Evolutionary conservation across 441 rosid species (phyloP), one percentile per base, ranked within the genome.

Genomic region (Pelargonium cotyledonis): DNA sequence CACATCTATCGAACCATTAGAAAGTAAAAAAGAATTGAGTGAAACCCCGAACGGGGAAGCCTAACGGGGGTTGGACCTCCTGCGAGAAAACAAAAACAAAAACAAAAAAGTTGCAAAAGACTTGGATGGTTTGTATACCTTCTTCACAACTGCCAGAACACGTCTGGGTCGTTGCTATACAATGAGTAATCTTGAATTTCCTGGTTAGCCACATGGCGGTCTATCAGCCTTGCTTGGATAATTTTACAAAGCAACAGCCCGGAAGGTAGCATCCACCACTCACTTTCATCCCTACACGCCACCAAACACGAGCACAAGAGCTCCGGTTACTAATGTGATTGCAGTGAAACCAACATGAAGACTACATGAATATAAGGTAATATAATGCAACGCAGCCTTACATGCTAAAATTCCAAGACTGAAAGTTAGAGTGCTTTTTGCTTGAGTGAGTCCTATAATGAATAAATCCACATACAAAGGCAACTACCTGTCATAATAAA

Each of bases 251-350:
- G 65, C 65, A 96, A 96, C 76, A 96, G 80, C 55, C 93, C 97
- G n/a, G 85, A 94, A 15, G 99, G 99, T 77, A 96, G 91, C 70
- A 96, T 85, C 99, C 99, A 93, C 97, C 99, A 91, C 79, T 93
- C 99, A 71, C 96, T 91, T 75, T 96, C 99, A 74, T 95, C 98
- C 97, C 99, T 96, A 90, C 89, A 79, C 57, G 19, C 5, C 77
- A 53, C 35, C 40, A 12, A 4, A 35, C 46, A 35, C 63, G 1
- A 21, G 31, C 31, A 58, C 12, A 15, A 47, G 5, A 29, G 43
- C 46, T 43, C 1, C 14, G 7, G 12, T 18, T 6, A 8, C 41
- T 14, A 5, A 35, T 5, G 12, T 26, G n/a, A 57, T 57, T 15
- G 5, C 8, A 3, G 97, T 88, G 15, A 11, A 1, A 61, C 4